A percentile compares a stretch with the other conserved stretches of the same genome.
These are phyloP conservation scores for Colletotrichum australisinense DNA, from an alignment of 2,329 filamentous ascomycete genomes.

Conservation along the genomic window DNA sequence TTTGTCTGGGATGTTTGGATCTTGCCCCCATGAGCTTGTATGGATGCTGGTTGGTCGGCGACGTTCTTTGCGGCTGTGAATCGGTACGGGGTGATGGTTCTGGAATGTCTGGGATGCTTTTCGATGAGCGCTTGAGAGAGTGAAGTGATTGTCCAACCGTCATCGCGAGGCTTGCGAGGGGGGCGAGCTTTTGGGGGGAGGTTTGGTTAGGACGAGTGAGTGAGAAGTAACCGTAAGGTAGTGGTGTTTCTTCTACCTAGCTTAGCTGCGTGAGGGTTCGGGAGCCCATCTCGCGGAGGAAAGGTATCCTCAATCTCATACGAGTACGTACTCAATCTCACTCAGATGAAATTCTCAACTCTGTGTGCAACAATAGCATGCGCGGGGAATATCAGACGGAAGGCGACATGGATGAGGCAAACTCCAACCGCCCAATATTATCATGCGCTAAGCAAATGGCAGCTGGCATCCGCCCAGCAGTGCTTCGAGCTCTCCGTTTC, in stretches of 20 bases:
- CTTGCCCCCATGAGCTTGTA: constrained; percentile 6
- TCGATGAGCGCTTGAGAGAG: background rate
- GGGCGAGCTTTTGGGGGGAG: too few species aligned
- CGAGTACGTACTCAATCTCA: background rate
- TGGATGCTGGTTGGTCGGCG: constrained; percentile 16
- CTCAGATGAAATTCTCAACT: background rate
- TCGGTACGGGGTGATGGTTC: background rate
- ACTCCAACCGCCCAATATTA: constrained; percentile 1
- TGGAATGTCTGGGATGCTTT: background rate
- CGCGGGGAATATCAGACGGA: background rate
- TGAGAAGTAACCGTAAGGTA: background rate
- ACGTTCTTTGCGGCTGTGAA: background rate
- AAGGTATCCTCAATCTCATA: background rate
- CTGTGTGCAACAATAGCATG: background rate
- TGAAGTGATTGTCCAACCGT: background rate
- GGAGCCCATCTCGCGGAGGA: background rate
- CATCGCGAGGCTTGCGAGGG: background rate
- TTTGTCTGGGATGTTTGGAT: constrained; percentile 9
- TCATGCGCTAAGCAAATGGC: constrained; percentile 1
- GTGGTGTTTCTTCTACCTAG: background rate
- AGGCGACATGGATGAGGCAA: constrained; percentile 14
- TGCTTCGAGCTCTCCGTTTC: background rate
- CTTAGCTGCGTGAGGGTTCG: background rate
- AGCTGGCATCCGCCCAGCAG: background rate
- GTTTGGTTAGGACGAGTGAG: background rate